Percentiles rank a stretch among this genome's conserved stretches.
Conservation (phyloP, 2,329 filamentous ascomycete species). For the Purpureocillium takamizusanense region DNA sequence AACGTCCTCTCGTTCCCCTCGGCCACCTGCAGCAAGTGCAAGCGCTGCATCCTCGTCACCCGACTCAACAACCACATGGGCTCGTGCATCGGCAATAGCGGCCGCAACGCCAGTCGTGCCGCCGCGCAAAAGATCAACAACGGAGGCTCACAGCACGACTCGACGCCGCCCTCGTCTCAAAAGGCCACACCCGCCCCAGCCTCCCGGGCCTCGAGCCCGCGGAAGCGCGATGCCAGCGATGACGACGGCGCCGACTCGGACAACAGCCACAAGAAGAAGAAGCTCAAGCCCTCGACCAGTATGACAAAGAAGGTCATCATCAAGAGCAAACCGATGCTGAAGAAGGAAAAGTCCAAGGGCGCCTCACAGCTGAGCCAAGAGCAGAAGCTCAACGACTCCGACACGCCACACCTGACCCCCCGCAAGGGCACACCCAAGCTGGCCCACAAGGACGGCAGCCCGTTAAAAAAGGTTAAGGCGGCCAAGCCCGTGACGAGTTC, state of each 20-base stretch:
- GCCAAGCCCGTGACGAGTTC: conserved; percentile 39
- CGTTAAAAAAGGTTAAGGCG: conserved; percentile 33
- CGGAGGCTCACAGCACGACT: conserved; percentile 43
- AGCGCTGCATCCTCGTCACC: conserved; percentile 55
- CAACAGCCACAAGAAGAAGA: conserved; percentile 48
- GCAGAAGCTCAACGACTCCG: conserved; percentile 27
- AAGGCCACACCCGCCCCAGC: conserved; percentile 50
- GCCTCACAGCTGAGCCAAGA: conserved; percentile 41
- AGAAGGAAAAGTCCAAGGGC: conserved; percentile 48
- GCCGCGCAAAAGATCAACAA: conserved; percentile 57
- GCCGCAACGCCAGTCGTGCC: conserved; percentile 51
- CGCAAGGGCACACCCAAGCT: conserved; percentile 20
- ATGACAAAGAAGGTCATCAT: conserved; percentile 45
- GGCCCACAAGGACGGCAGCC: conserved; percentile 25
- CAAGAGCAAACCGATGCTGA: conserved; percentile 40
- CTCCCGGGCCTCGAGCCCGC: conserved; percentile 44
- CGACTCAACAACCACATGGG: conserved; percentile 61
- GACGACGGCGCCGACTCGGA: conserved; percentile 43
- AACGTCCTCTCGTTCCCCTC: conserved; percentile 58
- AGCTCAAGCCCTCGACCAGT: conserved; percentile 34
- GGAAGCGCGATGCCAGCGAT: conserved; percentile 48
- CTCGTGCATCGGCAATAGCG: conserved; percentile 57
- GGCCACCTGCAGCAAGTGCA: conserved; percentile 59
- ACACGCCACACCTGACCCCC: conserved; percentile 12
- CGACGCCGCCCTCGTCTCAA: conserved; percentile 53